Conservation (phyloP, 1,284 basidiomycete genomes). For the Papiliotrema terrestris region DNA sequence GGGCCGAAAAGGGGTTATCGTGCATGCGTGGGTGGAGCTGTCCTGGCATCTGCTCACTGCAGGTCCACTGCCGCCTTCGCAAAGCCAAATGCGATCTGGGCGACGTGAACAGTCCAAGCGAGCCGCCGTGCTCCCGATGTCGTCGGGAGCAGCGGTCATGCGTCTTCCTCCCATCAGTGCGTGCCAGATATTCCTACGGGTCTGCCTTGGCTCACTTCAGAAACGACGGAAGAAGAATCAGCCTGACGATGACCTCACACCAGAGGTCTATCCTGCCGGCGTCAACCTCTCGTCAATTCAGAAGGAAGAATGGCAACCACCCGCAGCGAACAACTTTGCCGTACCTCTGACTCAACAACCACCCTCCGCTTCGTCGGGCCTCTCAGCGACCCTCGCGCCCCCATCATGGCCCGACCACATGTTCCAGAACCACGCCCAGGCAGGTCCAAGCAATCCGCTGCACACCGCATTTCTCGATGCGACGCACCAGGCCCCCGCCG, state of each 20-base stretch:
- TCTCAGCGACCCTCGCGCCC: neutral
- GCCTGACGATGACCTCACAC: conserved; percentile 5
- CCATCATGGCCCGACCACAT: neutral
- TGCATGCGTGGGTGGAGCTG: conserved; percentile 33
- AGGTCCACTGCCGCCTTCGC: conserved; percentile 47
- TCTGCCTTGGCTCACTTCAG: conserved; percentile 13
- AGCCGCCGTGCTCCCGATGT: conserved; percentile 51
- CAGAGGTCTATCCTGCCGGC: conserved; percentile 9
- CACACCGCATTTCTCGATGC: conserved; percentile 1
- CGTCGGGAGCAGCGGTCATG: conserved; percentile 50
- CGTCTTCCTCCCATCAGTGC: conserved; percentile 47
- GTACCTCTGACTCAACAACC: neutral
- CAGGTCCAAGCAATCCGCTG: neutral
- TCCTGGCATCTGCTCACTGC: neutral
- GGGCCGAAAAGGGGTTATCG: conserved; percentile 42
- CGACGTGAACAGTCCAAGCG: conserved; percentile 49
- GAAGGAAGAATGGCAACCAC: neutral
- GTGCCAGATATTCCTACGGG: conserved; percentile 4
- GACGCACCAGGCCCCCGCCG: neutral
- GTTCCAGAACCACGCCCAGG: neutral
- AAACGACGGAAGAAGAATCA: conserved; percentile 32
- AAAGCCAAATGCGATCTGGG: conserved; percentile 53
- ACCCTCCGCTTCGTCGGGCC: neutral
- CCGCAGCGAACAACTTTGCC: neutral
- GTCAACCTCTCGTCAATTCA: neutral